Percentiles rank a stretch among this genome's conserved stretches.
phyloP scores from a whole-genome alignment of 768 basidiomycete genomes.

The Leccinum longicurvipes region DNA sequence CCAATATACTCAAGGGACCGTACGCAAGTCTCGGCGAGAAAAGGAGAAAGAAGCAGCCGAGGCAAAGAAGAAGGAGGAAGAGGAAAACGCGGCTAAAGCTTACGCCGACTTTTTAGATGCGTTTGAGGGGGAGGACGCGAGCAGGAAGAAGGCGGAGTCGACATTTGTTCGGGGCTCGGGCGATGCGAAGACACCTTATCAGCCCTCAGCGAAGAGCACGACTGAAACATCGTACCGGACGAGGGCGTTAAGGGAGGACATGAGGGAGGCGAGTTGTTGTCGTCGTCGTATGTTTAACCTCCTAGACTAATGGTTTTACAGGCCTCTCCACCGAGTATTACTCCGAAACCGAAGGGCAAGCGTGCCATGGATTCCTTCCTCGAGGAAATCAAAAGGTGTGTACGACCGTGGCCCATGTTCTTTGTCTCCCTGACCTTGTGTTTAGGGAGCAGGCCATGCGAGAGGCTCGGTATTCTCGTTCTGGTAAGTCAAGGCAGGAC shows the following conservation, averaged over 20 bases:
- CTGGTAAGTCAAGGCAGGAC: conserved; percentile 40
- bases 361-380: conserved; percentile 95
- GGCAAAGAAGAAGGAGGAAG: conserved; percentile 82
- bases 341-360: conserved; percentile 84
- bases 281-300: neutral
- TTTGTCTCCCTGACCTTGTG: conserved; percentile 1
- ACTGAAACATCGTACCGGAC: conserved; percentile 30
- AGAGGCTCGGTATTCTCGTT: conserved; percentile 77
- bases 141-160: conserved; percentile 45
- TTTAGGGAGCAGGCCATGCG: conserved; percentile 89
- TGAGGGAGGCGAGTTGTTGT: conserved; percentile 34
- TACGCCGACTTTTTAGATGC: conserved; percentile 83
- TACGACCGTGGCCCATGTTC: neutral
- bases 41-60: conserved; percentile 92
- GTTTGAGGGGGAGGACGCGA: conserved; percentile 69
- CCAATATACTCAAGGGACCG: conserved; percentile 81
- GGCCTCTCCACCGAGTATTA: conserved; percentile 54
- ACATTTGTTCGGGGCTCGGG: conserved; percentile 65
- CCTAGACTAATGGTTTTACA: conserved; percentile 24
- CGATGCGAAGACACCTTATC: conserved; percentile 35
- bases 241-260: conserved; percentile 31
- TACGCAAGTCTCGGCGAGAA: conserved; percentile 87
- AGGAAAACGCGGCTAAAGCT: conserved; percentile 72
- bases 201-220: conserved; percentile 36
- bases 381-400: conserved; percentile 91